phyloP scores from a whole-genome alignment of 352 stramenopile genomes.

The Phytophthora crassamura region DNA sequence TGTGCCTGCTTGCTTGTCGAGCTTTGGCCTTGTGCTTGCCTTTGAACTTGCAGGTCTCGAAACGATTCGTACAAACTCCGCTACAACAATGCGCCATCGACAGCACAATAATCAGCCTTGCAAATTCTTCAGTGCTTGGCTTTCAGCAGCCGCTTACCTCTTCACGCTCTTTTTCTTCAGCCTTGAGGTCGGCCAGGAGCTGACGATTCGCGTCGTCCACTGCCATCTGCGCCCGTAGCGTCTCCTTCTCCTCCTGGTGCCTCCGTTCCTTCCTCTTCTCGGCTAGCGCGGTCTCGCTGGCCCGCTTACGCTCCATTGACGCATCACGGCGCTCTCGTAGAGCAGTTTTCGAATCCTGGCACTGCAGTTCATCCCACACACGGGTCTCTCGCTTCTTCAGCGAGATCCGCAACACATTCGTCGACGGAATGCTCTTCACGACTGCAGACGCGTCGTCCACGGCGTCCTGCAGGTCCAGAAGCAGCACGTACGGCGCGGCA shows the following conservation, averaged over 20 bases:
- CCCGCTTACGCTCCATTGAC: conserved; percentile 71
- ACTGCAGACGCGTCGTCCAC: conserved; percentile 62
- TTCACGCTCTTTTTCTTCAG: conserved; percentile 78
- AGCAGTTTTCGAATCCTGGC: conserved; percentile 42
- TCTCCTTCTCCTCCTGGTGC: conserved; percentile 75
- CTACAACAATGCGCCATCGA: conserved; percentile 18
- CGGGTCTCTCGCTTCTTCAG: conserved; percentile 49
- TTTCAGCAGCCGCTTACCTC: conserved; percentile 45
- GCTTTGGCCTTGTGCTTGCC: conserved; percentile 10
- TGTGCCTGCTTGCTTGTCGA: background rate
- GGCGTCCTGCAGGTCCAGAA: conserved; percentile 66
- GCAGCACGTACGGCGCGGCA: conserved; percentile 71
- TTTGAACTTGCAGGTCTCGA: conserved; percentile 43
- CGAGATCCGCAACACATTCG: conserved; percentile 52
- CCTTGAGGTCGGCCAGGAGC: conserved; percentile 75
- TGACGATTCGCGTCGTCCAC: conserved; percentile 81
- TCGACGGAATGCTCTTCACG: conserved; percentile 51
- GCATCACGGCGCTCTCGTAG: conserved; percentile 50
- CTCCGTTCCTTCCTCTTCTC: conserved; percentile 63
- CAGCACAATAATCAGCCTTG: background rate
- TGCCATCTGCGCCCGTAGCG: conserved; percentile 80
- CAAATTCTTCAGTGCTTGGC: background rate
- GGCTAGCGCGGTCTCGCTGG: conserved; percentile 44
- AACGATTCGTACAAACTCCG: conserved; percentile 82
- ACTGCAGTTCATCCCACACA: conserved; percentile 58